Conservation (phyloP, 2,329 filamentous ascomycete genomes). For the Didymella sp. region DNA sequence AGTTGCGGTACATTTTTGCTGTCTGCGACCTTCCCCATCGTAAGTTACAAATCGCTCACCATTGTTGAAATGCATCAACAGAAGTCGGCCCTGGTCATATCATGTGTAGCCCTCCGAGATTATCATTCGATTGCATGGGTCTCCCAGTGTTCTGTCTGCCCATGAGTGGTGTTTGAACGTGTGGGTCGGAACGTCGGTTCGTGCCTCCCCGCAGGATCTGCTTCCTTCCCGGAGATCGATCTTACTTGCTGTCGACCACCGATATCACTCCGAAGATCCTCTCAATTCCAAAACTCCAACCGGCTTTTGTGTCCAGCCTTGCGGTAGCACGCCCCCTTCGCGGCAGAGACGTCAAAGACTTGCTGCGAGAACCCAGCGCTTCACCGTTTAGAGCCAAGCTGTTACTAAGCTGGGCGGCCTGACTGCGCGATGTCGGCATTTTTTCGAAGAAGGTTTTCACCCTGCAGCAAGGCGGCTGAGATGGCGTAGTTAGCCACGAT, state of each 20-base stretch:
- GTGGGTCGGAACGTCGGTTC: neutral
- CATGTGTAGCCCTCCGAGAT: too few relatives aligned
- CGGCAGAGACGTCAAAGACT: neutral
- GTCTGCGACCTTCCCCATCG: too few relatives aligned
- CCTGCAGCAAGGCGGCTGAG: constrained; percentile 1
- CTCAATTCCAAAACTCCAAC: neutral
- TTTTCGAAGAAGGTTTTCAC: neutral
- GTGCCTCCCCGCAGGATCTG: neutral
- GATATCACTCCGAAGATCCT: neutral
- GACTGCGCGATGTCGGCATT: neutral
- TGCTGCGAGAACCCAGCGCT: neutral
- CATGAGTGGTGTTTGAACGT: constrained; percentile 2
- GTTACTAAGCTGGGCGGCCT: neutral
- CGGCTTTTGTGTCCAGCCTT: neutral
- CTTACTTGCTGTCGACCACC: neutral
- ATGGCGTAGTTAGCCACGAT: neutral
- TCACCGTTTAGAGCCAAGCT: neutral
- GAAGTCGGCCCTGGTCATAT: too few relatives aligned
- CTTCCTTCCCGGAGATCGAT: neutral
- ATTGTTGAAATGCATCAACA: too few relatives aligned
- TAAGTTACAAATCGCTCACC: too few relatives aligned
- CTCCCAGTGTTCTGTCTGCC: neutral
- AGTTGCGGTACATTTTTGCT: too few relatives aligned
- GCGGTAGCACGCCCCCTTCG: neutral
- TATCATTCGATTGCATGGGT: too few relatives aligned